Base-by-base conservation (phyloP, 1,284 basidiomycete species). In the Microbotryum scabiosae region DNA sequence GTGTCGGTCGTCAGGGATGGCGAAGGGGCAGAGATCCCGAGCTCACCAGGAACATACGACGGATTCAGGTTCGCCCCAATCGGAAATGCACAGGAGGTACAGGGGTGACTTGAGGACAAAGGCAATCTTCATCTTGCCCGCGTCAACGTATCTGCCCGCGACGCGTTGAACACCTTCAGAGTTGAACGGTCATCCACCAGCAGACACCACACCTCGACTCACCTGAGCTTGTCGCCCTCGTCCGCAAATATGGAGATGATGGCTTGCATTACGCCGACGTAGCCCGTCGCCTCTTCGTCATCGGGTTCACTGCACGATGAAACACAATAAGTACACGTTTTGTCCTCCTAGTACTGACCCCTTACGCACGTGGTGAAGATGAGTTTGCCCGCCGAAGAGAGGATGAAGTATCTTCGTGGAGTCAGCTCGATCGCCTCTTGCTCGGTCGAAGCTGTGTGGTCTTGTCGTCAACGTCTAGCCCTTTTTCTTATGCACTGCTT, bases 311-410 rank as follows among this genome's bases (percentile, higher is more conserved):
- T 75, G 54, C 73, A 67, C 56, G 4, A 4, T 21, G 20, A 2
- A 41, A 50, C 21, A 55, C 23, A 56, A 63, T 44, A 48, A 61
- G 26, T 1, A 23, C 7, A 23, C 21, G n/a, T 20, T 14, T 25
- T 16, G 3, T 23, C 41, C 16, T 28, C 46, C 43, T 56, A 56
- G 4, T 59, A 32, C 10, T 20, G 20, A 28, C 50, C 20, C 72
- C 71, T 6, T 44, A 72, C 77, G 59, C 71, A 87, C 89, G 86
- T 88, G 26, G 84, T 80, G 72, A 88, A 94, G 18, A 96, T 90
- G 16, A 91, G 91, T 75, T 97, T 97, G 41, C 92, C 92, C 25
- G 93, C 91, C 67, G 92, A 85, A 0, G 90, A 96, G n/a, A 96
- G 79, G 12, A 96, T 83, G 71, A 88, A 94, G 74, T 94, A 97